These are phyloP conservation scores for Geoglossum cookeanum DNA, from an alignment of 2,329 filamentous ascomycete species.

Conservation along the genomic window DNA sequence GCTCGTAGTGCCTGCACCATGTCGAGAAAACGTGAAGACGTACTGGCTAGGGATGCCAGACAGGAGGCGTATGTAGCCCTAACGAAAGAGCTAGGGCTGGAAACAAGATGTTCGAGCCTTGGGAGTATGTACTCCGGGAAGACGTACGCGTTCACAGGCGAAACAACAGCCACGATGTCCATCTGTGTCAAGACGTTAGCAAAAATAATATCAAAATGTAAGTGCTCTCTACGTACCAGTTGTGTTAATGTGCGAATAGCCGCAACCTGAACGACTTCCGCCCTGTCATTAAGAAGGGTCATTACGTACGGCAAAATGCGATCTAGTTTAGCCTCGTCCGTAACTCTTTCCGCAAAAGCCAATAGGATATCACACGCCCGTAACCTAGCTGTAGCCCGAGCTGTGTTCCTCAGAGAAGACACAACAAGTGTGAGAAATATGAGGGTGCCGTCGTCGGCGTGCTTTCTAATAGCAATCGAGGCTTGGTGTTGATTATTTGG, in stretches of 20 bases:
- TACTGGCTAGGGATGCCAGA: conserved; percentile 70
- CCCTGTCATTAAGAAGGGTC: conserved; percentile 59
- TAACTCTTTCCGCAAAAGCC: conserved; percentile 76
- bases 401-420: conserved; percentile 74
- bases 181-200: conserved; percentile 23
- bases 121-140: conserved; percentile 48
- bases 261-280: conserved; percentile 68
- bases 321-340: conserved; percentile 90
- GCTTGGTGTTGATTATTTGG: conserved; percentile 64
- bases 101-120: conserved; percentile 36
- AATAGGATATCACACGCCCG: conserved; percentile 81
- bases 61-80: conserved; percentile 87
- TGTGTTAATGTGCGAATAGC: conserved; percentile 78
- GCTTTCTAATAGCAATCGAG: conserved; percentile 37
- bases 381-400: conserved; percentile 68
- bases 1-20: conserved; percentile 76
- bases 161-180: conserved; percentile 73
- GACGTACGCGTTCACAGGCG: conserved; percentile 48
- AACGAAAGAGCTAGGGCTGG: conserved; percentile 41
- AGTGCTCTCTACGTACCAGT: conserved; percentile 26
- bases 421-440: conserved; percentile 83
- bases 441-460: conserved; percentile 71
- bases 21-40: conserved; percentile 69
- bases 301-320: conserved; percentile 82
- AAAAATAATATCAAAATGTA: conserved; percentile 4